Base-by-base conservation (phyloP, 2,329 filamentous ascomycete species). In the Colletotrichum coccodes region DNA sequence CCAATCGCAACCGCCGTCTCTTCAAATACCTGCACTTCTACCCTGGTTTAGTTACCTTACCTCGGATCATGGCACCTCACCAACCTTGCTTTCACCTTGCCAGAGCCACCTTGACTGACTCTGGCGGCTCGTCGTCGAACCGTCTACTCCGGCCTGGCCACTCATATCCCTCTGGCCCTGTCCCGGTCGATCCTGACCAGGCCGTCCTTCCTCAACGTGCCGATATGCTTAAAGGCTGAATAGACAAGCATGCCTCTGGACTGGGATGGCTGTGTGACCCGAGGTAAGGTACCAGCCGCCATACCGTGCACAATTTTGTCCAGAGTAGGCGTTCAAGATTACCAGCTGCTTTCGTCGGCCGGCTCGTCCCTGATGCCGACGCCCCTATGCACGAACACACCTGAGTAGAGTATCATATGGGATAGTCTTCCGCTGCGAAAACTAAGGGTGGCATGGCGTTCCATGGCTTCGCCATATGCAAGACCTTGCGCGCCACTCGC, bases 1-100 rank as follows among this genome's bases (percentile, higher is more conserved):
- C 73, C 75, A 77, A 78, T 76, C 61, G 61, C 49, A 62, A 67
- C 40, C 40, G 21, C 16, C 28, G 14, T 66, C 47, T 21, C 34
- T 28, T 58, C 57, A 18, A n/a, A 66, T 60, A 58, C 23, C 52
- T 63, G 59, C 58, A 60, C 40, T 23, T 57, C 54, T 53, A 57
- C 52, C 68, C 57, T 44, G 50, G 49, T 36, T 26, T 14, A 36
- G 36, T 36, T 53, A 34, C 47, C 40, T 30, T 50, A 30, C 44
- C 23, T 40, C 16, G 46, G 34, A 47, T 16, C 23, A 40, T 60
- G 44, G 23, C 32, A 30, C 38, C n/a, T 60, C 54, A 53, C 59
- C 30, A 38, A 59, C 57, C 34, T 49, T n/a, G 47, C 56, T 21
- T 59, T 12, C 26, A 16, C 53, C 8, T 47, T 50, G 36, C 47